A percentile compares a stretch with the other conserved stretches of the same genome.
Conservation (phyloP, 805 yeast genomes). For the Yueomyces sp. region DNA sequence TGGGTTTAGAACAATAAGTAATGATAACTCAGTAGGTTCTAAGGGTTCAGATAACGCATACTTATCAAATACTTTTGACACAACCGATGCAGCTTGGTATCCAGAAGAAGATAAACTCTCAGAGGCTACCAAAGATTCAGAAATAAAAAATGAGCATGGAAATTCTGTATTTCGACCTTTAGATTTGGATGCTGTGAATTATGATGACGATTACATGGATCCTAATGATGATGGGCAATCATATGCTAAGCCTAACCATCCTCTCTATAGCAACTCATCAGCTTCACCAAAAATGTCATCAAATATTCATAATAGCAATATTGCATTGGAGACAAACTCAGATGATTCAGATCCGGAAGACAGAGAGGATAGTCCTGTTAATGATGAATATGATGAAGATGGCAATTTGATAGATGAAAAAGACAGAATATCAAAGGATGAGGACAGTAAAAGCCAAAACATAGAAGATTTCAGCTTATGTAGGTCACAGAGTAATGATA, state of each 20-base stretch:
- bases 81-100: neutral
- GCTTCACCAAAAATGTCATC: slow-evolving; percentile 2
- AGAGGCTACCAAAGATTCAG: neutral
- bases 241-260: slow-evolving; percentile 47
- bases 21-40: slow-evolving; percentile 8
- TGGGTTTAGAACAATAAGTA: slow-evolving; percentile 5
- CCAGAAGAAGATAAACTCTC: slow-evolving; percentile 5
- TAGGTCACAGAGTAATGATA: slow-evolving; percentile 22
- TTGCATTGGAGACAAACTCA: slow-evolving; percentile 1
- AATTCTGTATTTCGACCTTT: slow-evolving; percentile 31
- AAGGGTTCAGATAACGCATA: slow-evolving; percentile 1
- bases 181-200: slow-evolving; percentile 29
- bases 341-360: slow-evolving; percentile 5
- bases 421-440: slow-evolving; percentile 6
- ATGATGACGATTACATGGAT: slow-evolving; percentile 61
- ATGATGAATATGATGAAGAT: slow-evolving; percentile 5
- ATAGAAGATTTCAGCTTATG: slow-evolving; percentile 23
- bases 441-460: slow-evolving; percentile 9
- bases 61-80: slow-evolving; percentile 3
- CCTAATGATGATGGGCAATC: slow-evolving; percentile 76
- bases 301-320: slow-evolving; percentile 5
- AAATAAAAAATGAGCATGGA: slow-evolving; percentile 5
- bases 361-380: slow-evolving; percentile 9
- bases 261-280: slow-evolving; percentile 34
- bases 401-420: slow-evolving; percentile 2